Conservation (phyloP, 108 stramenopile species). For the Asterionellopsis glacialis region DNA sequence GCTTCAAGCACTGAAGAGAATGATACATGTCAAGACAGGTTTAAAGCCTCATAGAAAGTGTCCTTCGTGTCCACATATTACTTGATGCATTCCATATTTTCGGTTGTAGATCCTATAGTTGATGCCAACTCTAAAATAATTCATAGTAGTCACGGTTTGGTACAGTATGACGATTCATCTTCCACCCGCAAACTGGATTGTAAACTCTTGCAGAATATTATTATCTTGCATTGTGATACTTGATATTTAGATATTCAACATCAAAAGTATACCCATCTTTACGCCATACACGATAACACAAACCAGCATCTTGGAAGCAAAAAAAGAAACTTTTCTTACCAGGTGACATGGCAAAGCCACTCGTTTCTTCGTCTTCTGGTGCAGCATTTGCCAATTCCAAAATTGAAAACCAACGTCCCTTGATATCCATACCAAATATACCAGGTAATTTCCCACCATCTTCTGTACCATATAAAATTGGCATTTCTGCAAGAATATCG, state of each 20-base stretch:
- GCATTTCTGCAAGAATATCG: no score
- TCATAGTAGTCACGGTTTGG: no score
- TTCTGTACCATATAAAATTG: conserved; percentile 22
- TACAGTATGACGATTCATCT: no score
- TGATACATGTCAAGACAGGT: no score
- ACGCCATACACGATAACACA: conserved; percentile 26
- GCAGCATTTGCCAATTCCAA: not conserved
- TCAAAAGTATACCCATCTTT: conserved; percentile 37
- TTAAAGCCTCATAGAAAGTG: no score
- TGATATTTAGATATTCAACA: conserved; percentile 23
- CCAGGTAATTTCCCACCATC: conserved; percentile 15
- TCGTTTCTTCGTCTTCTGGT: conserved; percentile 36
- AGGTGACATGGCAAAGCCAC: conserved; percentile 64
- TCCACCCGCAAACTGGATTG: no score
- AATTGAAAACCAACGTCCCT: conserved; percentile 10
- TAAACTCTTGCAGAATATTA: no score
- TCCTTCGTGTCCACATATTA: no score
- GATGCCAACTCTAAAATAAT: no score
- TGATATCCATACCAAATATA: conserved; percentile 5
- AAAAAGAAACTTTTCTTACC: conserved; percentile 43
- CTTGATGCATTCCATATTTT: no score
- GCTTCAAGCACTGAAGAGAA: no score
- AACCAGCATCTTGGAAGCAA: conserved; percentile 28
- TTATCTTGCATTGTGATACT: conserved; percentile 7
- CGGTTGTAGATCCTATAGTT: no score